Base-by-base conservation (phyloP, 2,329 filamentous ascomycete genomes). In the Fusarium algeriense region DNA sequence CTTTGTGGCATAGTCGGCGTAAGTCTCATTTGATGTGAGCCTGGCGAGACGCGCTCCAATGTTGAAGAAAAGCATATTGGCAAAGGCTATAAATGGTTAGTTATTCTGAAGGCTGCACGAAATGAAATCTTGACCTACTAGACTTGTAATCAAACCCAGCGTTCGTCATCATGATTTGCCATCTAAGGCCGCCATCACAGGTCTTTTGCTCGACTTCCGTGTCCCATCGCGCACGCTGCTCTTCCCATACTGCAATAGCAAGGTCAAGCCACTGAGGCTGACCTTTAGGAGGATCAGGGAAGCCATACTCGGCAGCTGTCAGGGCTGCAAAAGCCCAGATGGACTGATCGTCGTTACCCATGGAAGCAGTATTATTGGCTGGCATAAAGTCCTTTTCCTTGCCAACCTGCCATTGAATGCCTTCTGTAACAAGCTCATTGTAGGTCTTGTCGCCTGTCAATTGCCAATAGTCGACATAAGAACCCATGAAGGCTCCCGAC, bases 101-200 rank as follows among this genome's bases (percentile, higher is more conserved):
- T 55, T 7, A 3, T 2, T 6, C 11, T 23, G 13, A 3, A 28
- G 11, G 1, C 1, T 12, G 2, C 17, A 2, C 3, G 4, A 37
- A 2, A 9, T 7, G 1, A 8, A 8, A 19, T 32, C 14, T 12
- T 2, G 10, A 76, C 81, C 14, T 78, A 85, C 84, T 85, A 75
- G 90, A 90, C 79, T 91, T 96, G 84, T 94, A 94, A 75, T 90
- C 86, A 77, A 92, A 95, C n/a, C 93, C 93, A 20, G 83, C 85
- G 76, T 94, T 93, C 72, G 90, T 89, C 5, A 86, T 82, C 69
- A 89, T 92, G 55, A 95, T 92, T 82, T 95, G 93, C 92, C 92
- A 94, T 73, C 91, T 85, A 92, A 91, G 83, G 91, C 85, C 64
- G 1, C 84, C 79, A 7, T 85, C 85, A 19, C 65, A 68, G 3